Base-by-base conservation (phyloP, 1,284 basidiomycete genomes). In the Rhodotorula sp. region DNA sequence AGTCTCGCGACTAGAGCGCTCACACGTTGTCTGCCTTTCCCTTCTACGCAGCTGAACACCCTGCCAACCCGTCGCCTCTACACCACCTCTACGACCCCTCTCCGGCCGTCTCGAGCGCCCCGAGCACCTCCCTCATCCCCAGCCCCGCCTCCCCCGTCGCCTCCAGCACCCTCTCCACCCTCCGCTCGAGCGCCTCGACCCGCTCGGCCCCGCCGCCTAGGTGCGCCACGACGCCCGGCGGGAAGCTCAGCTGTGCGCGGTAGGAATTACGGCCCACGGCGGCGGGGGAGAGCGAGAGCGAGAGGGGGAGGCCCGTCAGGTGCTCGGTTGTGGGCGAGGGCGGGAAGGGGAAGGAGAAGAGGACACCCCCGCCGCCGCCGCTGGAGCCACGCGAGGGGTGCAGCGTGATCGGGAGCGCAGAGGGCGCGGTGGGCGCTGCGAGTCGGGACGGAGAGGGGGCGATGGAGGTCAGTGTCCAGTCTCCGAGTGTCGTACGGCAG, bases 161-260 rank as follows among this genome's bases (percentile, higher is more conserved):
- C 17, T 71, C 50, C n/a, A 80, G 58, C 16, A 74, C 73, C 57
- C 70, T 62, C 25, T 75, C 77, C 9, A 77, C 78, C 23, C 66
- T 60, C 34, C 52, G 67, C 21, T 66, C 70, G 50, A 72, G 57
- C 17, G 52, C 53, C 16, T 34, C 34, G 34, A 34, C 34, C 34
- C 34, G 34, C 34, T 34, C 34, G 34, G 34, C 34, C 34, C 34
- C 34, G 34, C 34, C 34, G 34, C 34, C 34, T 34, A 34, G 34
- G 34, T 34, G 34, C 34, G 34, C 34, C 5, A 34, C 34, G 34
- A 34, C 34, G 34, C 34, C 34, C 34, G 34, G 34, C 34, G 34
- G 34, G 34, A 34, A 5, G 34, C 3, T 5, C 3, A 34, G 34
- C 34, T 34, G 34, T 34, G 34, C 34, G 5, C 34, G 34, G 34